Conservation (phyloP, 2,329 filamentous ascomycete genomes). For the Hypoxylon sp. region DNA sequence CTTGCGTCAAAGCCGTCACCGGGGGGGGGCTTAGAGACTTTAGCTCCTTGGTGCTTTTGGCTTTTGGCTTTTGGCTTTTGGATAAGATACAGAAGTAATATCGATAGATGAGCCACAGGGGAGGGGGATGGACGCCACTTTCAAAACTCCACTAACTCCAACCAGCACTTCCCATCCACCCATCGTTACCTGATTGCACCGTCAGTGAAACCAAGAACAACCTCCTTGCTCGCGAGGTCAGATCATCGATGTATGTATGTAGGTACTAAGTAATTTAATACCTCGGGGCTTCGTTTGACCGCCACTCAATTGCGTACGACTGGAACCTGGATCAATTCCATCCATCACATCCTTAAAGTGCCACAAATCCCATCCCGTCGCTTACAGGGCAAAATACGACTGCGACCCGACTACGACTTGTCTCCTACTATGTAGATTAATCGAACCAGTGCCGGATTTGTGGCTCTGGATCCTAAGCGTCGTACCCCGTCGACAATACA, state of each 20-base stretch:
- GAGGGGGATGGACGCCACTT: constrained; percentile 24
- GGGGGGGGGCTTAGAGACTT: not conserved
- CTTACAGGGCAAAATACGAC: constrained; percentile 35
- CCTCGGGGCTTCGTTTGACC: constrained; percentile 40
- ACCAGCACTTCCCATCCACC: constrained; percentile 2
- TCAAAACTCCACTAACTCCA: constrained; percentile 13
- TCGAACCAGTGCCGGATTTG: constrained; percentile 11
- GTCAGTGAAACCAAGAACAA: constrained; percentile 27
- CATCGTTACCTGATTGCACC: constrained; percentile 16
- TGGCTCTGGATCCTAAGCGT: constrained; percentile 7
- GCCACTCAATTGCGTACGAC: constrained; percentile 31
- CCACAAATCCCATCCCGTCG: constrained; percentile 28
- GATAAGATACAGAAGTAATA: constrained; percentile 17
- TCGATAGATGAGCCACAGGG: constrained; percentile 33
- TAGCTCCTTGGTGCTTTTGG: not conserved
- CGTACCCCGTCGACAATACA: constrained; percentile 18
- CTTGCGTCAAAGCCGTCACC: constrained; percentile 25
- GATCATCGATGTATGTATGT: constrained; percentile 1
- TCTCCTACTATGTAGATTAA: constrained; percentile 10
- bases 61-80: no score
- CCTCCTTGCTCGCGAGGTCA: constrained; percentile 20
- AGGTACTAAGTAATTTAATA: constrained; percentile 26
- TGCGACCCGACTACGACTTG: constrained; percentile 18
- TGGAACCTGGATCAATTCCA: constrained; percentile 24
- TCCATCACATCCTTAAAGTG: constrained; percentile 33